Evolutionary conservation across 257 asterid genomes (phyloP).

Genomic region (Thymus mandschuricus): DNA sequence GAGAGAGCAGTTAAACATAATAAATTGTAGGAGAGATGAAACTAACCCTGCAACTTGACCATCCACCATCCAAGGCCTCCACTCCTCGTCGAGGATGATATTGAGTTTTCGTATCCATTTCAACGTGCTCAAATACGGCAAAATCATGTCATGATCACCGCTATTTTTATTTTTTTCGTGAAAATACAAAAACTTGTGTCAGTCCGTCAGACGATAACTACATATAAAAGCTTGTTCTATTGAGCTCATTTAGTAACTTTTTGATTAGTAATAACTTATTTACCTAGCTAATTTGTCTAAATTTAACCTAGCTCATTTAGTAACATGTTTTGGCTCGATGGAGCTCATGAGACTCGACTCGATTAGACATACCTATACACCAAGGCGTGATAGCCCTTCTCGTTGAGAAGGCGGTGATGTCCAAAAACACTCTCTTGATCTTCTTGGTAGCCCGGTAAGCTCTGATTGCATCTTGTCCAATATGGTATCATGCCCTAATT

Average conservation of each 20-base stretch:
- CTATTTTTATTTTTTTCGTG: slow-evolving; percentile 15
- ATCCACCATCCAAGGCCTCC: slow-evolving; percentile 55
- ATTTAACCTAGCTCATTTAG: no score
- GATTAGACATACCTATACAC: slow-evolving; percentile 41
- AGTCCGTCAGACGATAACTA: no score
- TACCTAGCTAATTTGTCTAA: no score
- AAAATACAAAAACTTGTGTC: no score
- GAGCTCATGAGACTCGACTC: no score
- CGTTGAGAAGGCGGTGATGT: slow-evolving; percentile 35
- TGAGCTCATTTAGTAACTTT: no score
- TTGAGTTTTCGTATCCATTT: slow-evolving; percentile 45
- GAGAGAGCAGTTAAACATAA: neutral
- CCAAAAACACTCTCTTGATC: slow-evolving; percentile 30
- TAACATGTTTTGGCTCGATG: no score
- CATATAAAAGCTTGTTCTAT: no score
- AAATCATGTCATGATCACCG: slow-evolving; percentile 52
- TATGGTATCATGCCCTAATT: slow-evolving; percentile 39
- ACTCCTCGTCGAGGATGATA: slow-evolving; percentile 35
- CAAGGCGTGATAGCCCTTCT: slow-evolving; percentile 48
- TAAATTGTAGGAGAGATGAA: neutral
- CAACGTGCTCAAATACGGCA: slow-evolving; percentile 46
- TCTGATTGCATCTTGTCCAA: slow-evolving; percentile 44
- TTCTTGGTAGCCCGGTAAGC: slow-evolving; percentile 12
- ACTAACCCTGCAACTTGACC: slow-evolving; percentile 58
- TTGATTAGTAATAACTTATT: no score